Evolutionary conservation across 2,329 filamentous ascomycete species (phyloP), one percentile per base, ranked within the genome.

Genomic region (Xylariomycetidae sp.): DNA sequence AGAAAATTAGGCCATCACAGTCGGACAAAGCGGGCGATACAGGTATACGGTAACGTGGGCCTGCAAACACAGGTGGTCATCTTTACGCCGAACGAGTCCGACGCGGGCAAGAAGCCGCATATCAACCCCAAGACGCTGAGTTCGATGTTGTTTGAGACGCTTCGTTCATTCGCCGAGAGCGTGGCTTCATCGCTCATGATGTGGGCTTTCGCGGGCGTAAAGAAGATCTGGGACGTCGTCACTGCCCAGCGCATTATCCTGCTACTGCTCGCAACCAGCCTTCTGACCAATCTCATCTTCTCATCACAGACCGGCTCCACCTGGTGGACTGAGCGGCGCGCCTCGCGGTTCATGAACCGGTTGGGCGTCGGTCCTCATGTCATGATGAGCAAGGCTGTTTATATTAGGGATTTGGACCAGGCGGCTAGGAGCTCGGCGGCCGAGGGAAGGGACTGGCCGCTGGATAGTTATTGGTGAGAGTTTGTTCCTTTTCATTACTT

Each of bases 241-340:
- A 82, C 74, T 18, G 84, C 87, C 8, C 80, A 97, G 55, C 76
- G 81, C 25, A 55, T 95, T 14, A 75, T 97, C 5, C 62, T 97
- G 18, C 52, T 70, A 3, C 56, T 90, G 11, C 68, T 97, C 13
- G 66, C 70, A 1, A 49, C 83, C 18, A 96, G 88, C 52, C 59
- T 79, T 10, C 51, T 87, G 9, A 72, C 79, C 30, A 97, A 97
- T 52, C 61, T 83, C 15, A 72, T 88, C 46, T 78, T 89, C 52
- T 80, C 85, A 1, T 85, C 83, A 10, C 77, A 81, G 42, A 80
- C 87, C 53, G 76, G 77, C 6, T 78, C 80, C 49, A 69, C 74
- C 2, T 97, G 88, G 88, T 95, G 86, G 84, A 72, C 77, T 28
- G 90, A 97, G 62, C 77, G 88, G 37, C 82, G 77, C 39, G 88